Conservation (phyloP, 1,139 yeast genomes). For the Saccharomyces hybrid region DNA sequence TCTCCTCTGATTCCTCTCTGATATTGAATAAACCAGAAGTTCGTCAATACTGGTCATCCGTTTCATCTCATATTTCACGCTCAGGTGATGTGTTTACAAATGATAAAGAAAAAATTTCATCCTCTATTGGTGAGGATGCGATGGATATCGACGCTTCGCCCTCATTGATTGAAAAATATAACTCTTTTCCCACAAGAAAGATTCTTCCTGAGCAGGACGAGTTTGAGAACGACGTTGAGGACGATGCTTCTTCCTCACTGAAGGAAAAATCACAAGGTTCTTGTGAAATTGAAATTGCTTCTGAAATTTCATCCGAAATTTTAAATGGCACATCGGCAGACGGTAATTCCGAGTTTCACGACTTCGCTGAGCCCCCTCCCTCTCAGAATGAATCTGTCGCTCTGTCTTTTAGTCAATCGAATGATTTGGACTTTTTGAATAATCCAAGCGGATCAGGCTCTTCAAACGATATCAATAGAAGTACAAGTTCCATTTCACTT, state of each 20-base stretch:
- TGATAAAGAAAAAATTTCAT: not conserved
- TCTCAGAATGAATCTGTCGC: not conserved
- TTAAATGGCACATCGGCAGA: not conserved
- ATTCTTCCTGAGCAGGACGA: not conserved
- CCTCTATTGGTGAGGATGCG: not conserved
- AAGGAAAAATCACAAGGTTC: not conserved
- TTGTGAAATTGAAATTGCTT: not conserved
- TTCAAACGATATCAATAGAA: not conserved
- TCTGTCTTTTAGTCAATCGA: not conserved
- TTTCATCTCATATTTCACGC: not conserved
- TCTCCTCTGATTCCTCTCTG: not conserved
- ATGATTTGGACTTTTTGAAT: not conserved
- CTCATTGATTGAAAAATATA: not conserved
- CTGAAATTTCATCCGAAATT: not conserved
- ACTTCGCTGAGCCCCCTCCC: not conserved
- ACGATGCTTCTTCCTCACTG: not conserved
- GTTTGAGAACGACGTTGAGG: not conserved
- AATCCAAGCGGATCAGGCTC: not conserved
- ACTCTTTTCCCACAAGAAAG: not conserved
- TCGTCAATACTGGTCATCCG: not conserved
- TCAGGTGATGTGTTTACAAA: not conserved
- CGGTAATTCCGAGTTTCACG: not conserved
- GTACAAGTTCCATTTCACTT: constrained; percentile 1
- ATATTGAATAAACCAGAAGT: not conserved
- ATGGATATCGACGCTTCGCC: not conserved